Base-by-base conservation (phyloP, 768 basidiomycete genomes). In the Phylloporus scabripes region DNA sequence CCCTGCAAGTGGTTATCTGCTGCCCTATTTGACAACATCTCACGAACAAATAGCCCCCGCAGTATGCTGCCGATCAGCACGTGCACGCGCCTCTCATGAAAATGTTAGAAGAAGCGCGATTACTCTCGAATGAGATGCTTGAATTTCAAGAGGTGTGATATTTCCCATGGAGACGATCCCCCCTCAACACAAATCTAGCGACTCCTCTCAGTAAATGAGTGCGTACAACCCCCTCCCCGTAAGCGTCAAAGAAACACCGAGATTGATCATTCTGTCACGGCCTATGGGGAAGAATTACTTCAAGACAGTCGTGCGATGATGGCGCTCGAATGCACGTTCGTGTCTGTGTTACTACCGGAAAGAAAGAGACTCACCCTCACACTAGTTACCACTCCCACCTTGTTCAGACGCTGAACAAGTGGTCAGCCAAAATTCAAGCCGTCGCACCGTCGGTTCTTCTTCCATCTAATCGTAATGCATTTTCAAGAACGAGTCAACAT, bases 341-440 rank as follows among this genome's bases (percentile, higher is more conserved):
- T 73, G 24, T 37, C 20, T 36, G 23, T 42, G 6, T 46, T 48
- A 15, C 29, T 20, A 47, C 14, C 24, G 38, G 47, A 28, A 45
- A 21, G 12, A 29, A 29, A 7, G 46, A 15, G 49, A 33, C 46
- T 54, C 38, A 54, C 37, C 26, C 47, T 44, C 23, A 46, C 12
- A 5, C 10, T 50, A 74, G 76, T 45, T 76, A 87, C 42, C 92
- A 93, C 62, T 78, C 83, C 2, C 74, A 85, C 52, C 74, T 87
- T 11, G 64, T 92, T 37, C 81, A 83, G 51, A 93, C 89, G 1
- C 76, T 99, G 21, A 73, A 78, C 33, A 98, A 98, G 68, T 99
- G 96, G 96, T 96, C 92, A 9, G 76, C 85, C 21, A 99, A 98
- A 72, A 87, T 98, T 33, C 89, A 93, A 60, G 89, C 94, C 1